Evolutionary conservation across 2,329 filamentous ascomycete genomes (phyloP).

Genomic region (Camptophora hylomeconis): DNA sequence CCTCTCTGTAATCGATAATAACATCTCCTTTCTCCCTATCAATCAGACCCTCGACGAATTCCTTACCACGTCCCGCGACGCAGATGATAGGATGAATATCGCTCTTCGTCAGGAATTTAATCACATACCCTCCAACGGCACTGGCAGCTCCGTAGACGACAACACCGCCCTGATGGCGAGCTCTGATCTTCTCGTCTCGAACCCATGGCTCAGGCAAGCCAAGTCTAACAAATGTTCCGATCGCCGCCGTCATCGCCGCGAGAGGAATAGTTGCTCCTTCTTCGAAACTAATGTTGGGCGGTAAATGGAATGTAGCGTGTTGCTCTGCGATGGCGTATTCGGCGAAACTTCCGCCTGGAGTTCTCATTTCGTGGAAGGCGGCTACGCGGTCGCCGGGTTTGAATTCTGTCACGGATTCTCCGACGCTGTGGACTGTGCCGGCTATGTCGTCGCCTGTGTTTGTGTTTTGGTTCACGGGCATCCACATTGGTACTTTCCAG

Average conservation of each 20-base stretch:
- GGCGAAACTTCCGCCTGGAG: conserved; percentile 39
- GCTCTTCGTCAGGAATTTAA: conserved; percentile 41
- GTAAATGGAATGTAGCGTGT: conserved; percentile 43
- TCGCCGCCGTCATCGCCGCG: conserved; percentile 9
- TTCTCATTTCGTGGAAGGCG: conserved; percentile 35
- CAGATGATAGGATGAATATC: conserved; percentile 51
- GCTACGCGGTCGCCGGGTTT: conserved; percentile 42
- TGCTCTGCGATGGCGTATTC: conserved; percentile 43
- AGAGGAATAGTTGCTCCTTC: conserved; percentile 22
- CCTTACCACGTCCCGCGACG: conserved; percentile 39
- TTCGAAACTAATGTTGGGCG: conserved; percentile 38
- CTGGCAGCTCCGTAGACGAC: conserved; percentile 44
- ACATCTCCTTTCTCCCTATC: conserved; percentile 42
- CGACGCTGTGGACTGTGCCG: conserved; percentile 37
- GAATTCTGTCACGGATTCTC: conserved; percentile 40
- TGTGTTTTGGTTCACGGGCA: conserved; percentile 4
- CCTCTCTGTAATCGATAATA: conserved; percentile 48
- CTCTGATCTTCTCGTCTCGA: background rate
- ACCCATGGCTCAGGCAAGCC: conserved; percentile 10
- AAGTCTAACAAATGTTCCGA: conserved; percentile 7
- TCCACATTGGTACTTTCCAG: conserved; percentile 23
- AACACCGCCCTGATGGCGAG: conserved; percentile 18
- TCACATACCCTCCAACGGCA: conserved; percentile 44
- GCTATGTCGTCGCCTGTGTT: conserved; percentile 42
- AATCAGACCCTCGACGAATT: conserved; percentile 40